phyloP scores from a whole-genome alignment of 192 early-diverging fungal genomes.

The Backusella parvicylindrica region DNA sequence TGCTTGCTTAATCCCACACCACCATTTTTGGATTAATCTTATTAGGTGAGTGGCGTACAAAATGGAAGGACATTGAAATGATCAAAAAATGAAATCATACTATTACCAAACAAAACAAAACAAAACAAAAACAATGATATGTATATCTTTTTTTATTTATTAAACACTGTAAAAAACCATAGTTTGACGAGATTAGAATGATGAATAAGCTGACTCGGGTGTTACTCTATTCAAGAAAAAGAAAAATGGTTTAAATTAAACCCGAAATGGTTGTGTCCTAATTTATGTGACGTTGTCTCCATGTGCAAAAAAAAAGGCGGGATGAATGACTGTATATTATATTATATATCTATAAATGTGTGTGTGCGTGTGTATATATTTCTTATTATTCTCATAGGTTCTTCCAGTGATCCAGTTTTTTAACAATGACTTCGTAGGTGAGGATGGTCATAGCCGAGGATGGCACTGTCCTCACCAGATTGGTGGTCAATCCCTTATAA shows the following conservation, averaged over 20 bases:
- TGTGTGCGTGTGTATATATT: not conserved
- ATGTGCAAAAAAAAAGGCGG: not conserved
- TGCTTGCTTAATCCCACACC: not conserved
- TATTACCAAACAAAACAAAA: no score
- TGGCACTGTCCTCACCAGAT: constrained; percentile 87
- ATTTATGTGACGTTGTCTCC: not conserved
- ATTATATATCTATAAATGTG: no score
- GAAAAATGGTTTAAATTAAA: no score
- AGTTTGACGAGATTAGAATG: no score
- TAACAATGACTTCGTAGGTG: constrained; percentile 84
- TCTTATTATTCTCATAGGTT: not conserved
- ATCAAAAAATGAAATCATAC: not conserved
- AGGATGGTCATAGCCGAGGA: constrained; percentile 82
- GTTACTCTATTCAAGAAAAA: not conserved
- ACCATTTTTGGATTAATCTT: not conserved
- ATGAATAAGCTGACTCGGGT: no score
- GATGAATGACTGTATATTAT: not conserved
- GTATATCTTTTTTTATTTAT: no score
- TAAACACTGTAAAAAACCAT: no score
- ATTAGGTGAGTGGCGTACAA: not conserved
- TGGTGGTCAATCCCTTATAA: constrained; percentile 85
- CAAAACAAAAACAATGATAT: no score
- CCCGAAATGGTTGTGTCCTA: not conserved
- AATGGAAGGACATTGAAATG: not conserved
- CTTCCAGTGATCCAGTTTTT: constrained; percentile 39